A percentile compares a stretch with the other conserved stretches of the same genome.
These are phyloP conservation scores for Rhododendron molle DNA, from an alignment of 148 eudicot genomes.

Conservation along the genomic window DNA sequence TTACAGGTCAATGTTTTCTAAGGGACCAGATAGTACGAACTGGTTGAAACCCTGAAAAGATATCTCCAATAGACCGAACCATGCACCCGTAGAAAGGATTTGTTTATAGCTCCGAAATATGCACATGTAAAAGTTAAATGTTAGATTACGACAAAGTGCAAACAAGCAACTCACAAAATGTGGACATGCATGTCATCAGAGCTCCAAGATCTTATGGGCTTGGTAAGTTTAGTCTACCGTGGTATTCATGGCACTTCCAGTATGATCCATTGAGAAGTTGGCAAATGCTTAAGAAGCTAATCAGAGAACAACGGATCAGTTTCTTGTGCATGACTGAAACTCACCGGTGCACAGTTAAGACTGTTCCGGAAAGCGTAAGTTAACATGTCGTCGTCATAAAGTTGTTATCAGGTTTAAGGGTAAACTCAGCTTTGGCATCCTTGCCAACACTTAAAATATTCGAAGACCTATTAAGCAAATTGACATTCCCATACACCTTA, in stretches of 20 bases:
- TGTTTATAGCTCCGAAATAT: background rate
- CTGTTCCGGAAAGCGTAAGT: background rate
- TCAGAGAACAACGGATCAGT: background rate
- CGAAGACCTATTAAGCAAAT: background rate
- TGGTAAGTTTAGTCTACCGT: background rate
- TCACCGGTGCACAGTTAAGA: background rate
- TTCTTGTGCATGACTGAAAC: background rate
- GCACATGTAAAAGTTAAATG: background rate
- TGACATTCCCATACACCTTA: background rate
- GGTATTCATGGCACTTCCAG: background rate
- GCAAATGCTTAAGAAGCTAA: constrained; percentile 6
- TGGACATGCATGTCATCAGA: background rate
- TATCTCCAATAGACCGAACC: background rate
- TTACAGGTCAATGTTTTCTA: background rate
- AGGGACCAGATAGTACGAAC: background rate
- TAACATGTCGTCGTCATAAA: background rate
- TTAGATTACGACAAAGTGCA: background rate
- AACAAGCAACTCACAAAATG: background rate
- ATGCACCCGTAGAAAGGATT: background rate
- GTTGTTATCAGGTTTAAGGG: background rate
- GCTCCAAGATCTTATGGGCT: background rate
- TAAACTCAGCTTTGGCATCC: background rate
- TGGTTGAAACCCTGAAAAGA: background rate
- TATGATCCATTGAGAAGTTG: background rate
- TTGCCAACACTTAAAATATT: background rate